These are phyloP conservation scores for Colletotrichum destructivum DNA, from an alignment of 2,329 filamentous ascomycete species.

Conservation along the genomic window DNA sequence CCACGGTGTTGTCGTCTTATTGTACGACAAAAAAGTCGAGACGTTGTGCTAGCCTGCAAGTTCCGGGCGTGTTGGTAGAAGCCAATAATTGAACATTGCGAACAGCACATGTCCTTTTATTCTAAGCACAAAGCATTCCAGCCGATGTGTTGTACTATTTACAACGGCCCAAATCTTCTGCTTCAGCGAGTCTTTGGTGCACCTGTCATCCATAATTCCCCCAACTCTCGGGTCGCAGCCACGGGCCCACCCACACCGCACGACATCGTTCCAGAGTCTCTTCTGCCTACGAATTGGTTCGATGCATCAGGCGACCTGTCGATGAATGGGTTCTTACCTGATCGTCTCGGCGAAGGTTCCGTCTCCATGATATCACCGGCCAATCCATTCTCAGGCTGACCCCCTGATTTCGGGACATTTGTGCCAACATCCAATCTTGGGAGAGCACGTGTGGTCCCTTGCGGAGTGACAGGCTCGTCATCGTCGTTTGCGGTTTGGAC, in stretches of 20 bases:
- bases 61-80: neutral
- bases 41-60: neutral
- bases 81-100: neutral
- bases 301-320: constrained; percentile 34
- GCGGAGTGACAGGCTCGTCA: constrained; percentile 24
- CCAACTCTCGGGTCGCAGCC: constrained; percentile 33
- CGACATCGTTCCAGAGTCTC: constrained; percentile 10
- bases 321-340: constrained; percentile 12
- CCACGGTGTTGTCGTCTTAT: neutral
- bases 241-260: constrained; percentile 36
- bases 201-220: constrained; percentile 20
- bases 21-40: neutral
- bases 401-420: neutral
- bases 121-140: neutral
- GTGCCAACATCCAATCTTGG: constrained; percentile 10
- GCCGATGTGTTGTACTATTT: neutral
- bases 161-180: neutral
- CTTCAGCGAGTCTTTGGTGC: neutral
- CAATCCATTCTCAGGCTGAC: constrained; percentile 11
- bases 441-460: constrained; percentile 7
- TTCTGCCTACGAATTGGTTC: constrained; percentile 13
- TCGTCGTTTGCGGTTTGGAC: constrained; percentile 15
- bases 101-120: neutral
- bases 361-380: constrained; percentile 21
- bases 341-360: constrained; percentile 22